phyloP scores from a whole-genome alignment of 2,329 filamentous ascomycete genomes.

The Dissoconium aciculare region DNA sequence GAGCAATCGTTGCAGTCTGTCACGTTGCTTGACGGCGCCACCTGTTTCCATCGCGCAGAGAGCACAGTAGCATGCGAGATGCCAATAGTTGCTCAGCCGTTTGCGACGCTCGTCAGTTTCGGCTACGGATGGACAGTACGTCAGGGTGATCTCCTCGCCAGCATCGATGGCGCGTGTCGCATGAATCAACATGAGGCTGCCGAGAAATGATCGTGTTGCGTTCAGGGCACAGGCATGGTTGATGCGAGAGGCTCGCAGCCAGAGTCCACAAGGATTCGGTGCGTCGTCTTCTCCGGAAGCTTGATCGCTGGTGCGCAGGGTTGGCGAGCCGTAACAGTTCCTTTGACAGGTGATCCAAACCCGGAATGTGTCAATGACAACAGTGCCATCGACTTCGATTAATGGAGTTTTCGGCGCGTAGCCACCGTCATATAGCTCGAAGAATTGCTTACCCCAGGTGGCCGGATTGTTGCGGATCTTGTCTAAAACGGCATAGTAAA shows the following conservation, averaged over 20 bases:
- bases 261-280: slow-evolving; percentile 27
- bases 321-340: slow-evolving; percentile 11
- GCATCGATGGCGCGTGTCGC: slow-evolving; percentile 31
- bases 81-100: slow-evolving; percentile 25
- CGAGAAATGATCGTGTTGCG: slow-evolving; percentile 35
- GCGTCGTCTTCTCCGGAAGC: slow-evolving; percentile 4
- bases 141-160: slow-evolving; percentile 30
- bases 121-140: slow-evolving; percentile 9
- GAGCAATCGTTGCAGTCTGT: too few species aligned
- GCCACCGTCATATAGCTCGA: slow-evolving; percentile 10
- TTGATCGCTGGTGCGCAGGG: background rate
- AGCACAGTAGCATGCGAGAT: slow-evolving; percentile 30
- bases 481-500: too few species aligned
- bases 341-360: slow-evolving; percentile 7
- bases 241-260: slow-evolving; percentile 34
- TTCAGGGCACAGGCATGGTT: slow-evolving; percentile 41
- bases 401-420: slow-evolving; percentile 5
- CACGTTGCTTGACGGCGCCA: too few species aligned
- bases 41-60: slow-evolving; percentile 23
- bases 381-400: slow-evolving; percentile 8
- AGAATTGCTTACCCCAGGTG: slow-evolving; percentile 6
- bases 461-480: too few species aligned
- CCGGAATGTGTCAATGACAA: slow-evolving; percentile 11
- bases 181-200: slow-evolving; percentile 39
- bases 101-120: slow-evolving; percentile 20